Percentiles rank a stretch among this genome's conserved stretches.
Conservation (phyloP, 2,329 filamentous ascomycete genomes). For the Thermoascus crustaceus region DNA sequence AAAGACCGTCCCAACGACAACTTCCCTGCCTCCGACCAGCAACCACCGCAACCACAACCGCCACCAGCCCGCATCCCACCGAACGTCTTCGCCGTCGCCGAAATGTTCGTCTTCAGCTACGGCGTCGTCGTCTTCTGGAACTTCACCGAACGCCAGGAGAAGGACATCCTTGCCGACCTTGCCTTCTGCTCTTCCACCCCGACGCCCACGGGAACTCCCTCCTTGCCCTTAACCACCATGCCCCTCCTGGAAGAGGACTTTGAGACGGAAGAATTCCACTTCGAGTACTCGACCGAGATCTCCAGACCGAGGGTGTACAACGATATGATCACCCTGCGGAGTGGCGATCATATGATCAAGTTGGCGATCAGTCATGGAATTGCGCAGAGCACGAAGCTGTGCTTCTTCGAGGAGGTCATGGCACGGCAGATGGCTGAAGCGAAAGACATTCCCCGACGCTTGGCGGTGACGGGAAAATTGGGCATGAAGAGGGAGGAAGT, state of each 20-base stretch:
- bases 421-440: slow-evolving; percentile 86
- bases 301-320: slow-evolving; percentile 90
- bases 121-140: slow-evolving; percentile 99
- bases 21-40: too few species aligned
- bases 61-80: slow-evolving; percentile 48
- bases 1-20: too few species aligned
- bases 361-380: slow-evolving; percentile 96
- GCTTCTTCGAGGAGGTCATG: slow-evolving; percentile 95
- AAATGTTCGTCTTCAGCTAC: slow-evolving; percentile 96
- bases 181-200: slow-evolving; percentile 64
- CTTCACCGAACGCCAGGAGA: slow-evolving; percentile 91
- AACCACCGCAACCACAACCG: slow-evolving; percentile 40
- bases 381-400: slow-evolving; percentile 91
- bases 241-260: slow-evolving; percentile 83
- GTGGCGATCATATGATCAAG: slow-evolving; percentile 98
- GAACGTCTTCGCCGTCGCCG: slow-evolving; percentile 71
- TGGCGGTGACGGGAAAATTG: slow-evolving; percentile 81
- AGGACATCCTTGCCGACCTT: slow-evolving; percentile 88
- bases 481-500: slow-evolving; percentile 90
- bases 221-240: slow-evolving; percentile 65
- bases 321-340: slow-evolving; percentile 96
- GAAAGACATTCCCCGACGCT: slow-evolving; percentile 79
- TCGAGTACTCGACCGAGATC: slow-evolving; percentile 84
- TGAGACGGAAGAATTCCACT: slow-evolving; percentile 97
- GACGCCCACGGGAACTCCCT: slow-evolving; percentile 26